Evolutionary conservation across 306 rosid species (phyloP).

Genomic region (Biancaea sappan): DNA sequence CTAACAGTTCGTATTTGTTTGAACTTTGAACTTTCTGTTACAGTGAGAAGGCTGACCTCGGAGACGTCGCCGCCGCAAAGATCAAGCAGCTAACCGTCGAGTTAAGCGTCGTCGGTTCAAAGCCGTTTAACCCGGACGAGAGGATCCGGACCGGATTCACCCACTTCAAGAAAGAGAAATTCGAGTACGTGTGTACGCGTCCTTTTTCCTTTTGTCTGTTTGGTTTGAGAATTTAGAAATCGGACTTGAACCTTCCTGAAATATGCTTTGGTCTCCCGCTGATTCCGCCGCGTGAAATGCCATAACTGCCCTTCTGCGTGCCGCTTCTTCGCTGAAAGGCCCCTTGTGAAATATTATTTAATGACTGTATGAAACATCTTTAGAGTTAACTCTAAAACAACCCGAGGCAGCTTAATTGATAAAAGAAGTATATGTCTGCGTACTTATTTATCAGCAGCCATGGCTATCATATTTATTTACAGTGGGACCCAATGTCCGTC

Average conservation of each 20-base stretch:
- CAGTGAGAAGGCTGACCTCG: slow-evolving; percentile 67
- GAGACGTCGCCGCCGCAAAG: slow-evolving; percentile 68
- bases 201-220: not conserved
- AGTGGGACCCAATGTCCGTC: slow-evolving; percentile 20
- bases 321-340: not conserved
- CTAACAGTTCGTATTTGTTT: not conserved
- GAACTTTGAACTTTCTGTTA: not conserved
- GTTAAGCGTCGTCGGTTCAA: slow-evolving; percentile 38
- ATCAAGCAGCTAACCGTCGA: slow-evolving; percentile 75
- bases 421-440: not conserved
- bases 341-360: too few relatives aligned
- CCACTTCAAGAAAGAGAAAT: slow-evolving; percentile 77
- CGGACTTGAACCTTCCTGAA: slow-evolving; percentile 15
- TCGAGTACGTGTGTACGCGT: slow-evolving; percentile 45
- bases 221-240: not conserved
- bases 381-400: too few relatives aligned
- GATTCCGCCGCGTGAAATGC: not conserved
- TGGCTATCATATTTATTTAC: not conserved
- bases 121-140: slow-evolving; percentile 54
- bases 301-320: slow-evolving; percentile 22
- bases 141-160: slow-evolving; percentile 74
- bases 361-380: too few relatives aligned
- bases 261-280: slow-evolving; percentile 30
- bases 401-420: not conserved
- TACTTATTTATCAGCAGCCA: not conserved